Evolutionary conservation across 2,329 filamentous ascomycete genomes (phyloP).

Genomic region (Eutypa lata): DNA sequence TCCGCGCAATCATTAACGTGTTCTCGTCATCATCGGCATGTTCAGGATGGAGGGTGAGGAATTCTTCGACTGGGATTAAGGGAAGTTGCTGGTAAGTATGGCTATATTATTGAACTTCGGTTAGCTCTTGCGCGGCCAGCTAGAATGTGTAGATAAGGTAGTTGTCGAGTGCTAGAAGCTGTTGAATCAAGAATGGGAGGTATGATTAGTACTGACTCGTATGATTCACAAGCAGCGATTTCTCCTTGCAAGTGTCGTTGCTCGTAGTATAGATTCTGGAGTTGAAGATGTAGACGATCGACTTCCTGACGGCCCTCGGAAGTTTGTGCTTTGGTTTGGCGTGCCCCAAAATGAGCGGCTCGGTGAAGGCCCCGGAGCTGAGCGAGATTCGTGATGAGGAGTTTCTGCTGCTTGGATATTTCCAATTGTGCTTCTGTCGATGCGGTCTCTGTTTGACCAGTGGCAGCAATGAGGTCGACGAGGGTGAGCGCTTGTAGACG

Average conservation of each 20-base stretch:
- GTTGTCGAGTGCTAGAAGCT: background rate
- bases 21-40: constrained; percentile 70
- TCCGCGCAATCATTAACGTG: constrained; percentile 82
- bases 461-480: constrained; percentile 49
- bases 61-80: constrained; percentile 79
- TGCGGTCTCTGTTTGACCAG: constrained; percentile 41
- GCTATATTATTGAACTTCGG: constrained; percentile 38
- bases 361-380: constrained; percentile 82
- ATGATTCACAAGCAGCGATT: constrained; percentile 85
- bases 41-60: constrained; percentile 73
- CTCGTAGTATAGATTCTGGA: constrained; percentile 97
- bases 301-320: constrained; percentile 87
- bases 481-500: constrained; percentile 68
- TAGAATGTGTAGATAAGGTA: constrained; percentile 7
- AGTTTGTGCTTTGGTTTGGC: constrained; percentile 82
- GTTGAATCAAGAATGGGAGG: background rate
- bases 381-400: constrained; percentile 73
- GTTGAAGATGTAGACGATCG: constrained; percentile 83
- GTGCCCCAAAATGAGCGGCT: constrained; percentile 73
- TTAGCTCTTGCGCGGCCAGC: constrained; percentile 21
- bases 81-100: constrained; percentile 87
- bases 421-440: constrained; percentile 51
- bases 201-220: constrained; percentile 63
- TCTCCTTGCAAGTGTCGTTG: constrained; percentile 87
- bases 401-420: constrained; percentile 74